phyloP scores from a whole-genome alignment of 352 stramenopile genomes.

The Discostella stelligera region DNA sequence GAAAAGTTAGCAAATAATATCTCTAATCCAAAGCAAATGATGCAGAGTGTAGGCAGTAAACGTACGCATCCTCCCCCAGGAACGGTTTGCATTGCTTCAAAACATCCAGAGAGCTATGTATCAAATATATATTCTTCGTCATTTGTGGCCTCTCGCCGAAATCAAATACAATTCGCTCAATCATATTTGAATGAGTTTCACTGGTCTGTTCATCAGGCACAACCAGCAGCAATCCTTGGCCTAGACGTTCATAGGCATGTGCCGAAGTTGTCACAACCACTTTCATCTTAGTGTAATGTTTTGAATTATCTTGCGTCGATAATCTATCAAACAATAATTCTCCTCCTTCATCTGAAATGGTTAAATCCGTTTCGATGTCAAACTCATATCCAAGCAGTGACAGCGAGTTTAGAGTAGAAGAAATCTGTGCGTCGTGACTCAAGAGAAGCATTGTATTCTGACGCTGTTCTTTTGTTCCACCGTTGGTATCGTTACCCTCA shows the following conservation, averaged over 20 bases:
- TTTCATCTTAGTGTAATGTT: slow-evolving; percentile 6
- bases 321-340: not conserved
- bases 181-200: slow-evolving; percentile 43
- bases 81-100: slow-evolving; percentile 51
- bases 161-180: slow-evolving; percentile 32
- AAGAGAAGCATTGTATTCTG: slow-evolving; percentile 35
- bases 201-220: slow-evolving; percentile 26
- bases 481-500: slow-evolving; percentile 1
- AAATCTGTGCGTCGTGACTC: slow-evolving; percentile 38
- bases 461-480: not conserved
- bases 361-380: slow-evolving; percentile 30
- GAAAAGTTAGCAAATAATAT: not conserved
- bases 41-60: not conserved
- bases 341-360: not conserved
- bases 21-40: slow-evolving; percentile 3
- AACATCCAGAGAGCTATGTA: slow-evolving; percentile 47
- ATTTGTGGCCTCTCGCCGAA: slow-evolving; percentile 1
- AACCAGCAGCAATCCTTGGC: slow-evolving; percentile 30
- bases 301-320: not conserved
- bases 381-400: slow-evolving; percentile 26
- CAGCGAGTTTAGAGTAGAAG: slow-evolving; percentile 24
- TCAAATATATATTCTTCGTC: slow-evolving; percentile 33
- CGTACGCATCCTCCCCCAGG: slow-evolving; percentile 37
- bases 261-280: slow-evolving; percentile 34
- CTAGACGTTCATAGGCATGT: slow-evolving; percentile 7